Conservation (phyloP, 805 yeast genomes). For the Yarrowia deformans region DNA sequence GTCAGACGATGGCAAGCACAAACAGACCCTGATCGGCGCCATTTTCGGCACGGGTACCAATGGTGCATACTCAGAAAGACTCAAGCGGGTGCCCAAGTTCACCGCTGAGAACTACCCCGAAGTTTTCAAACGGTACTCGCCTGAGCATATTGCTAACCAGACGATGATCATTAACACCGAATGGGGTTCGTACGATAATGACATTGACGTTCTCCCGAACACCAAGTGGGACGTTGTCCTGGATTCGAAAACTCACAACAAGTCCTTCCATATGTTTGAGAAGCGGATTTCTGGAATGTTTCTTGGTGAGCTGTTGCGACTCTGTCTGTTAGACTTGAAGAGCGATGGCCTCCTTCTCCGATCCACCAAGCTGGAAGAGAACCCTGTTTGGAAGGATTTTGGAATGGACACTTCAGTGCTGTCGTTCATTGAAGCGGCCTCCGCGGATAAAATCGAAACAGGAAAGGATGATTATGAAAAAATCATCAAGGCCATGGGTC, state of each 20-base stretch:
- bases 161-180: slow-evolving; percentile 92
- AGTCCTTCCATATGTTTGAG: slow-evolving; percentile 89
- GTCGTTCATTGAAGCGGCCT: slow-evolving; percentile 83
- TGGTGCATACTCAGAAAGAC: slow-evolving; percentile 87
- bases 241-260: slow-evolving; percentile 78
- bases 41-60: slow-evolving; percentile 98
- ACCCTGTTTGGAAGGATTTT: slow-evolving; percentile 1
- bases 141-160: slow-evolving; percentile 19
- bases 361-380: slow-evolving; percentile 47
- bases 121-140: slow-evolving; percentile 47
- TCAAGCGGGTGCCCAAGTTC: slow-evolving; percentile 77
- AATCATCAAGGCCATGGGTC: slow-evolving; percentile 82
- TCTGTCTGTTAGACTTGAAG: slow-evolving; percentile 69
- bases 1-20: slow-evolving; percentile 62
- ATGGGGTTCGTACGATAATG: slow-evolving; percentile 98
- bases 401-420: slow-evolving; percentile 77
- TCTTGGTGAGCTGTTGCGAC: slow-evolving; percentile 86
- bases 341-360: slow-evolving; percentile 62
- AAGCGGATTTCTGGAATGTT: slow-evolving; percentile 93
- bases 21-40: slow-evolving; percentile 84
- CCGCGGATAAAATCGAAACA: slow-evolving; percentile 64
- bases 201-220: slow-evolving; percentile 72
- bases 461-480: slow-evolving; percentile 77
- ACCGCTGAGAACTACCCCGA: slow-evolving; percentile 53
- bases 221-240: slow-evolving; percentile 78